phyloP scores from a whole-genome alignment of 2,329 filamentous ascomycete genomes.

The Aspergillus ustus region DNA sequence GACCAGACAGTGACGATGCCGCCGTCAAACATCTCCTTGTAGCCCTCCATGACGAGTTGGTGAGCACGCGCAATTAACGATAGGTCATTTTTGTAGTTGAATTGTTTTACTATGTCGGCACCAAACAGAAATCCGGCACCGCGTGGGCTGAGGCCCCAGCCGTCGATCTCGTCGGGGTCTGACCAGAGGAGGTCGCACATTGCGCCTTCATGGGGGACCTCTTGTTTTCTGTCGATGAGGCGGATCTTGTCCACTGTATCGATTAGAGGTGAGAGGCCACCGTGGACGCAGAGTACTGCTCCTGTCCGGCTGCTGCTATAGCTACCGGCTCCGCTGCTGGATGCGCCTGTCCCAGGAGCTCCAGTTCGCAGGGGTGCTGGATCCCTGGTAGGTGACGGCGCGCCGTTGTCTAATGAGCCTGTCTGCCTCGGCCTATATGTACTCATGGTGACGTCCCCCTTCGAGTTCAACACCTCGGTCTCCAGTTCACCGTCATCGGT shows the following conservation, averaged over 20 bases:
- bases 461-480: slow-evolving; percentile 89
- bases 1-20: slow-evolving; percentile 99
- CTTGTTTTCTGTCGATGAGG: slow-evolving; percentile 92
- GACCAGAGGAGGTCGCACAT: slow-evolving; percentile 99
- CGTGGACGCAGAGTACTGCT: slow-evolving; percentile 93
- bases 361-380: slow-evolving; percentile 63
- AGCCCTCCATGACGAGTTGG: slow-evolving; percentile 98
- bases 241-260: slow-evolving; percentile 96
- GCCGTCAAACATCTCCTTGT: slow-evolving; percentile 98
- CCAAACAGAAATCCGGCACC: slow-evolving; percentile 96
- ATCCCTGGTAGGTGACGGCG: slow-evolving; percentile 46
- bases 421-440: slow-evolving; percentile 42
- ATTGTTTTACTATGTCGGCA: slow-evolving; percentile 90
- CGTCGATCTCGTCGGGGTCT: slow-evolving; percentile 92
- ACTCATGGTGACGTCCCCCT: slow-evolving; percentile 74
- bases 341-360: slow-evolving; percentile 78
- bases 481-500: slow-evolving; percentile 74
- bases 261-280: slow-evolving; percentile 86
- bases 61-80: slow-evolving; percentile 91
- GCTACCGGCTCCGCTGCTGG: slow-evolving; percentile 66
- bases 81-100: slow-evolving; percentile 93
- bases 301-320: slow-evolving; percentile 63
- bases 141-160: slow-evolving; percentile 91
- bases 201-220: slow-evolving; percentile 96
- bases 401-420: slow-evolving; percentile 39